Percentiles rank a stretch among this genome's conserved stretches.
phyloP scores from a whole-genome alignment of 73 alveolate species.

The Durusdinium trenchii region DNA sequence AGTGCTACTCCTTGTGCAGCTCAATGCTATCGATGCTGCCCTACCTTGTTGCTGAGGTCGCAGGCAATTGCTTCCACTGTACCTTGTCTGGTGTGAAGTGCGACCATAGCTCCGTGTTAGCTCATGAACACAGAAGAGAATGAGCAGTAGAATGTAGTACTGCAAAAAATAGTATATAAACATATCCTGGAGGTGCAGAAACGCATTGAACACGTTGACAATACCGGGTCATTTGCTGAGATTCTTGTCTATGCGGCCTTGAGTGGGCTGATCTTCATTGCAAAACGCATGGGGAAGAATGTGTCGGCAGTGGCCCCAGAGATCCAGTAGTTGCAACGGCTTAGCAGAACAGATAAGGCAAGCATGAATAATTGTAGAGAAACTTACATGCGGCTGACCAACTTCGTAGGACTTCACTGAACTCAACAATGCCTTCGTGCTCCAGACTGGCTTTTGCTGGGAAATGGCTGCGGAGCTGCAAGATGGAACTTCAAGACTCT shows the following conservation, averaged over 20 bases:
- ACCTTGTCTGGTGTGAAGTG: neutral
- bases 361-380: too few species aligned
- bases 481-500: too few species aligned
- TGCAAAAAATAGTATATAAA: too few species aligned
- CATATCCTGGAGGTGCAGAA: neutral
- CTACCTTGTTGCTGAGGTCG: neutral
- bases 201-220: neutral
- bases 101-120: too few species aligned
- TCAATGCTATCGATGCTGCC: neutral
- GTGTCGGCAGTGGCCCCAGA: constrained; percentile 44
- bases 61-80: constrained; percentile 71
- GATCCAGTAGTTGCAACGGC: neutral
- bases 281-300: constrained; percentile 53
- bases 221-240: neutral
- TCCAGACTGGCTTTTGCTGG: constrained; percentile 94
- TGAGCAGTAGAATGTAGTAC: neutral
- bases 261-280: constrained; percentile 50
- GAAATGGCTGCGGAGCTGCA: constrained; percentile 49
- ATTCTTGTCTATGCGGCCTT: constrained; percentile 38
- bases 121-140: too few species aligned
- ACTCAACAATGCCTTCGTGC: constrained; percentile 70
- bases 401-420: constrained; percentile 36
- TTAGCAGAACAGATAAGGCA: too few species aligned
- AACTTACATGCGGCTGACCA: too few species aligned
- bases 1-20: neutral